Percentiles rank a stretch among this genome's conserved stretches.
These are phyloP conservation scores for Taiozyma onychis DNA, from an alignment of 1,139 yeast genomes.

Conservation along the genomic window DNA sequence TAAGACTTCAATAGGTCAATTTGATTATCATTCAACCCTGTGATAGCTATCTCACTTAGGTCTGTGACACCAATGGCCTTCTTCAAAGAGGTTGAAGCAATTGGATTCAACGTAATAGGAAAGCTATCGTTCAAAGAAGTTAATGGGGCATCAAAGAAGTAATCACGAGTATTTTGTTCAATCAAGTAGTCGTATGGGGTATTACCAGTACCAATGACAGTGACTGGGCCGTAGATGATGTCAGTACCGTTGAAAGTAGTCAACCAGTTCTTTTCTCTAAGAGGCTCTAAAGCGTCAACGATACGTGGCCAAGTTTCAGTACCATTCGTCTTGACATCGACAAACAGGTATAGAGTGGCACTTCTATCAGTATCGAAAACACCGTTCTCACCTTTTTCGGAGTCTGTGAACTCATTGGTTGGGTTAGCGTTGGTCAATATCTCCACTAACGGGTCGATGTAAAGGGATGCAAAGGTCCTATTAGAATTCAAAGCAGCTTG, in stretches of 20 bases:
- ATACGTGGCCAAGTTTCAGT: conserved; percentile 32
- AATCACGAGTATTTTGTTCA: conserved; percentile 17
- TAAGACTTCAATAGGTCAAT: conserved; percentile 22
- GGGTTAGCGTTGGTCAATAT: conserved; percentile 40
- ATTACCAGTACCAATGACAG: conserved; percentile 44
- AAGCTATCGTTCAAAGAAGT: conserved; percentile 10
- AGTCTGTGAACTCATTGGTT: conserved; percentile 14
- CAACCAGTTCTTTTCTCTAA: conserved; percentile 35
- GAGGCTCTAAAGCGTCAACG: conserved; percentile 31
- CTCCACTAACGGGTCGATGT: conserved; percentile 47
- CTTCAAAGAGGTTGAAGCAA: conserved; percentile 19
- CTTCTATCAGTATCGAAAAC: conserved; percentile 38
- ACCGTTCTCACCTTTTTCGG: conserved; percentile 35
- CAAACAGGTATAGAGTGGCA: conserved; percentile 40
- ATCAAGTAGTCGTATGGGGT: conserved; percentile 28
- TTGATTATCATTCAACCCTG: conserved; percentile 26
- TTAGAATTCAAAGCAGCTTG: conserved; percentile 39
- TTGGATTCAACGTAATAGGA: conserved; percentile 20
- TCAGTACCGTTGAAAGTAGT: conserved; percentile 27
- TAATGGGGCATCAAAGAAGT: conserved; percentile 23
- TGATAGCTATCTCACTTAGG: conserved; percentile 6
- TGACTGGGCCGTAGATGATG: conserved; percentile 36
- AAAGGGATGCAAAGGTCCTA: conserved; percentile 45
- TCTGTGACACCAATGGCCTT: conserved; percentile 9
- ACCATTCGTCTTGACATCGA: conserved; percentile 45